A percentile compares a stretch with the other conserved stretches of the same genome.
Evolutionary conservation across 1,284 basidiomycete species (phyloP).

Genomic region (Bothia castanella): DNA sequence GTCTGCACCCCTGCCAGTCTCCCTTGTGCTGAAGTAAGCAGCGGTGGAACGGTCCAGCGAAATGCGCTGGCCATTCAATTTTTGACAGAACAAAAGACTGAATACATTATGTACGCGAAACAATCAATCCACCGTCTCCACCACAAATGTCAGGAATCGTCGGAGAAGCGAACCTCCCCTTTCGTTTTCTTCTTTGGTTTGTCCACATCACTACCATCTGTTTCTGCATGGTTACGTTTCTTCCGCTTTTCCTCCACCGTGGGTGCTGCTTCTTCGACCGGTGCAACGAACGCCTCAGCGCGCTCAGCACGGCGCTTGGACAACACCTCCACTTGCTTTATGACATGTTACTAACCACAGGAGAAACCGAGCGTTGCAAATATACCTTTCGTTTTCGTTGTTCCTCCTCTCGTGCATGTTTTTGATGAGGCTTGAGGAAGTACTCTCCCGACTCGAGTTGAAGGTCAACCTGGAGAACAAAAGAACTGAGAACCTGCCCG

Average conservation of each 20-base stretch:
- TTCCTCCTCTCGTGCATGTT: constrained; percentile 61
- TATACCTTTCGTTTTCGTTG: constrained; percentile 71
- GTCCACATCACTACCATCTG: constrained; percentile 22
- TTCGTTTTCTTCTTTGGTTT: constrained; percentile 34
- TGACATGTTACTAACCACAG: constrained; percentile 8
- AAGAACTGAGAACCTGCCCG: constrained; percentile 11
- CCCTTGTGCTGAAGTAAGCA: constrained; percentile 31
- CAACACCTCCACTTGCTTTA: constrained; percentile 71
- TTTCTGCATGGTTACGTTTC: constrained; percentile 45
- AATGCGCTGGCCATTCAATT: no score
- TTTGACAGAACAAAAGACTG: no score
- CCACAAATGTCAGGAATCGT: constrained; percentile 12
- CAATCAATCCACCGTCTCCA: neutral
- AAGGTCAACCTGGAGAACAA: constrained; percentile 66
- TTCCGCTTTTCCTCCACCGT: constrained; percentile 77
- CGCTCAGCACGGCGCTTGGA: constrained; percentile 71
- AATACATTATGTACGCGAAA: constrained; percentile 5
- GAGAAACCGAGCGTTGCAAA: constrained; percentile 18
- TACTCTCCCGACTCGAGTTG: constrained; percentile 97
- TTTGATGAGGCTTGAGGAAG: constrained; percentile 88
- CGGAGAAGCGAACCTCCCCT: constrained; percentile 20
- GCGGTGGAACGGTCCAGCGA: neutral
- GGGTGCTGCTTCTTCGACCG: constrained; percentile 64
- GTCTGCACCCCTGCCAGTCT: constrained; percentile 6
- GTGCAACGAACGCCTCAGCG: constrained; percentile 82